A percentile compares a stretch with the other conserved stretches of the same genome.
phyloP scores from a whole-genome alignment of 352 stramenopile genomes.

The Globisporangium megalacanthum region DNA sequence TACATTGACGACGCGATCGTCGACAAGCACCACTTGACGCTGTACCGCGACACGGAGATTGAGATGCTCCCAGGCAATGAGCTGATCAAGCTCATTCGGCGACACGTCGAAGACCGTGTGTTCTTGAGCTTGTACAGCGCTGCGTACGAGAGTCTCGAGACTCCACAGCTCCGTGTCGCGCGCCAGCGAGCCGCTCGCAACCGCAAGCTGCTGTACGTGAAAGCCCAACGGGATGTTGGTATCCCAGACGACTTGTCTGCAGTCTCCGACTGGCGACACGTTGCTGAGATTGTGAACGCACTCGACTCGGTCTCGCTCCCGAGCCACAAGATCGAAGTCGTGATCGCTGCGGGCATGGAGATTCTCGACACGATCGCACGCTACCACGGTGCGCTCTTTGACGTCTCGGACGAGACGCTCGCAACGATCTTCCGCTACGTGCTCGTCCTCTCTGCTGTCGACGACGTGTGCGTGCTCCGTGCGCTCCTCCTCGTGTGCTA shows the following conservation, averaged over 20 bases:
- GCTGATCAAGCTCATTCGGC: conserved; percentile 64
- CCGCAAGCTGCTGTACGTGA: conserved; percentile 51
- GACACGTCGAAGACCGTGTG: conserved; percentile 74
- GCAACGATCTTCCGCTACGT: conserved; percentile 66
- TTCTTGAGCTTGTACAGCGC: conserved; percentile 55
- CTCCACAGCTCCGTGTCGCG: conserved; percentile 22
- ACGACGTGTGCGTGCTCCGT: conserved; percentile 45
- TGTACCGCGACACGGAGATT: conserved; percentile 60
- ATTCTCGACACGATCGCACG: conserved; percentile 47
- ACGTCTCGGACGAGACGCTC: conserved; percentile 56
- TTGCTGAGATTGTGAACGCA: conserved; percentile 45
- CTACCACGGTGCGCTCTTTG: conserved; percentile 49
- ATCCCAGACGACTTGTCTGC: conserved; percentile 53
- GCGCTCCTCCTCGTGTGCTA: conserved; percentile 60
- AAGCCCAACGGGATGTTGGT: conserved; percentile 54
- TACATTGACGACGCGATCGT: conserved; percentile 66
- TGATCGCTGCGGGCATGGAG: conserved; percentile 44
- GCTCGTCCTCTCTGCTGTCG: conserved; percentile 52
- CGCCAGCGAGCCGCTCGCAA: conserved; percentile 40
- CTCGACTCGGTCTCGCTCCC: conserved; percentile 76
- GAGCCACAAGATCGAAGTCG: conserved; percentile 79
- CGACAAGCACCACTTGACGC: conserved; percentile 49
- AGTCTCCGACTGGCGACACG: conserved; percentile 53
- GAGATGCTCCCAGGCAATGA: conserved; percentile 69
- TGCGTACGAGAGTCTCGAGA: conserved; percentile 59